A percentile compares a stretch with the other conserved stretches of the same genome.
Evolutionary conservation across 2,329 filamentous ascomycete genomes (phyloP).

Genomic region (Phyllosticta ampelicida): DNA sequence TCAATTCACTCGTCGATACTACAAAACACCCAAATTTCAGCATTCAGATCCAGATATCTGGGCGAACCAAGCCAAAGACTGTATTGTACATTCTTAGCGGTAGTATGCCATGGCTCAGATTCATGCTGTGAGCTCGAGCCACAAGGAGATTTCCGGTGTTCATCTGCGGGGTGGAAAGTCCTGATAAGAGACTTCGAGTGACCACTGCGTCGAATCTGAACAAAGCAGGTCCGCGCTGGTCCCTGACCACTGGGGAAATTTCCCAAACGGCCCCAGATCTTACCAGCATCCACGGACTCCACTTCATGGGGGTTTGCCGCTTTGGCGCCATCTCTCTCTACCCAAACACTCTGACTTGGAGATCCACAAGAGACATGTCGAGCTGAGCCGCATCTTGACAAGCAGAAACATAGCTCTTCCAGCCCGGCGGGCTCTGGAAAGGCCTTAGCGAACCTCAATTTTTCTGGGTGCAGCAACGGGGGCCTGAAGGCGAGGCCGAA

Average conservation of each 20-base stretch:
- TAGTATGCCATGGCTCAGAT: neutral
- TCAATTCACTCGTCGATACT: neutral
- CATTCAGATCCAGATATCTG: neutral
- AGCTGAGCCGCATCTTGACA: neutral
- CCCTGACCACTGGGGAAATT: neutral
- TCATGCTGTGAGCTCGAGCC: neutral
- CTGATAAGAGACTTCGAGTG: neutral
- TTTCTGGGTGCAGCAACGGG: neutral
- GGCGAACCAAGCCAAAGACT: neutral
- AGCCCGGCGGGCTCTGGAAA: neutral
- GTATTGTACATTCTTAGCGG: neutral
- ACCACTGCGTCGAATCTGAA: neutral
- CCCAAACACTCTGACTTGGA: neutral
- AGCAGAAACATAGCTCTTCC: neutral
- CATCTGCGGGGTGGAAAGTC: neutral
- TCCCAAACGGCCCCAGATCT: neutral
- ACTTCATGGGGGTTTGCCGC: neutral
- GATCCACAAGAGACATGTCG: neutral
- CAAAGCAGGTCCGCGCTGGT: neutral
- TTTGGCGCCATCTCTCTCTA: neutral
- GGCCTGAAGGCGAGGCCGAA: neutral
- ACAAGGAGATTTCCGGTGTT: neutral
- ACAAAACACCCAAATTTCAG: neutral
- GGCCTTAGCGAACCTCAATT: neutral
- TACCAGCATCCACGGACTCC: neutral